Percentiles rank a stretch among this genome's conserved stretches.
Conservation (phyloP, 2,329 filamentous ascomycete genomes). For the Trichoderma asperellum region DNA sequence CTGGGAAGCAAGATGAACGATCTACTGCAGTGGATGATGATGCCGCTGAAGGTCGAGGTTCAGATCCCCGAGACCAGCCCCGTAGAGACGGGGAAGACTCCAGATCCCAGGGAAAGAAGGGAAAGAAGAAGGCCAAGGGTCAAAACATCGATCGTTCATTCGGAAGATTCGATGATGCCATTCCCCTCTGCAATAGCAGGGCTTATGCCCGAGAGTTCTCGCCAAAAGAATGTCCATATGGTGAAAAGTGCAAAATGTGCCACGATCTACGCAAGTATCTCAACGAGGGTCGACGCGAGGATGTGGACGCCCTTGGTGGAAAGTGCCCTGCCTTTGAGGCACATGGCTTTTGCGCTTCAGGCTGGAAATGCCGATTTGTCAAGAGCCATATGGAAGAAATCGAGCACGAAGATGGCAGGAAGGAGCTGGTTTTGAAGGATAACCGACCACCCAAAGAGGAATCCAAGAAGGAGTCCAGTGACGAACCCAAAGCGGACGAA, state of each 20-base stretch:
- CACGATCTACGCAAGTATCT: constrained; percentile 89
- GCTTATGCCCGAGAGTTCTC: constrained; percentile 78
- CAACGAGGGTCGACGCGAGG: constrained; percentile 76
- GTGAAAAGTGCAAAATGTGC: constrained; percentile 77
- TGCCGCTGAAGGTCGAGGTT: constrained; percentile 51
- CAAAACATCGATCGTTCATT: constrained; percentile 86
- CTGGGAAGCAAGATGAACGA: constrained; percentile 35
- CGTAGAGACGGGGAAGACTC: constrained; percentile 63
- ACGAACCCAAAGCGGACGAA: constrained; percentile 26
- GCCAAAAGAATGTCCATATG: constrained; percentile 74
- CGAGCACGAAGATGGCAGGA: constrained; percentile 75
- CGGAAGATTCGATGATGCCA: constrained; percentile 75
- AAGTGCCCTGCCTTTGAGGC: constrained; percentile 81
- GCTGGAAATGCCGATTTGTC: constrained; percentile 94
- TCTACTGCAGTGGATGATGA: constrained; percentile 50
- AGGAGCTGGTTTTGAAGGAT: constrained; percentile 75
- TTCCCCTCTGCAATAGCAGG: constrained; percentile 77
- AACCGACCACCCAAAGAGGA: constrained; percentile 32
- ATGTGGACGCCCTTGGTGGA: constrained; percentile 75
- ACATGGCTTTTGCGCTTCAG: constrained; percentile 76
- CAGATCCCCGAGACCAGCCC: constrained; percentile 42
- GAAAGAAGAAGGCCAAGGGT: constrained; percentile 57
- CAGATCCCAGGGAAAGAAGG: constrained; percentile 44
- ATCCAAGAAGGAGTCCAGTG: background rate
- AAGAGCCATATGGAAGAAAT: constrained; percentile 84